Conservation (phyloP, 176 grass and related monocot genomes). For the Musa troglodytarum region DNA sequence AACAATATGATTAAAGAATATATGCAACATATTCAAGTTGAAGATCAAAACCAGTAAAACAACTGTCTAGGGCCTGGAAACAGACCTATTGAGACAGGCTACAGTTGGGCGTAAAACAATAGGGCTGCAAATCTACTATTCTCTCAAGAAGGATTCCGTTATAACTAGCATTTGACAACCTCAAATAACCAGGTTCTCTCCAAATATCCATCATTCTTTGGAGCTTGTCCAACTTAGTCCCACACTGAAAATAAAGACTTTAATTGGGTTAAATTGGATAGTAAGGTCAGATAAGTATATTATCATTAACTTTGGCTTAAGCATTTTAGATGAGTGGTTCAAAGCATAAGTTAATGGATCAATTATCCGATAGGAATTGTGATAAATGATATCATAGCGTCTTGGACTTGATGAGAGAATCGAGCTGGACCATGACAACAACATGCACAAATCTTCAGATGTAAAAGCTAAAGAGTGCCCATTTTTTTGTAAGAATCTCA, state of each 20-base stretch:
- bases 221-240: neutral
- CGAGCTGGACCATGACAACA: neutral
- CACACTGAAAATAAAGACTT: too few species aligned
- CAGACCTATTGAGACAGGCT: too few species aligned
- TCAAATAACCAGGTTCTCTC: neutral
- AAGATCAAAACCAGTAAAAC: neutral
- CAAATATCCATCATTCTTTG: neutral
- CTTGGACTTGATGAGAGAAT: too few species aligned
- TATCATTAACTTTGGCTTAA: too few species aligned
- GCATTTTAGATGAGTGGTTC: too few species aligned
- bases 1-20: too few species aligned
- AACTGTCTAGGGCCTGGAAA: neutral
- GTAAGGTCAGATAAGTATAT: too few species aligned
- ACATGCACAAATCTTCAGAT: neutral
- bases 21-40: neutral
- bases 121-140: neutral
- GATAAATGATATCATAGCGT: too few species aligned
- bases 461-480: neutral
- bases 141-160: neutral
- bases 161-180: neutral
- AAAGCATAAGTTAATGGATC: too few species aligned
- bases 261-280: too few species aligned
- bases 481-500: neutral
- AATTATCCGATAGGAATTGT: too few species aligned
- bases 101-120: too few species aligned